These are phyloP conservation scores for Adenanthera pavonina DNA, from an alignment of 306 rosid species.

Conservation along the genomic window DNA sequence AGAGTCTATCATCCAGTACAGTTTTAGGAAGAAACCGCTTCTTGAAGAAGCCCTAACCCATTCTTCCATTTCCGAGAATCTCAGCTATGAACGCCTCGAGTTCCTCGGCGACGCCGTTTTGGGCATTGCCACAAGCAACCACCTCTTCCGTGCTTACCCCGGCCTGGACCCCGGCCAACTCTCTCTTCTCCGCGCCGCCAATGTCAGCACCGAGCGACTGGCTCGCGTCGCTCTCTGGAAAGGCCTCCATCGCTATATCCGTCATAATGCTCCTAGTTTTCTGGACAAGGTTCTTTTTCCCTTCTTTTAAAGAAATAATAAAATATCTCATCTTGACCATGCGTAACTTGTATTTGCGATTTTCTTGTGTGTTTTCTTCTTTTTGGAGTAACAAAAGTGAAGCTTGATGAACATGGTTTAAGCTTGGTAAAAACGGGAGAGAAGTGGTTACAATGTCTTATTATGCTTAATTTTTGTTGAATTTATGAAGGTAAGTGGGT, in stretches of 20 bases:
- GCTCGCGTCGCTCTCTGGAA: slow-evolving; percentile 75
- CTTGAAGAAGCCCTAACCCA: slow-evolving; percentile 81
- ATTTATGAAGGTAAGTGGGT: slow-evolving; percentile 55
- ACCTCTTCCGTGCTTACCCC: slow-evolving; percentile 55
- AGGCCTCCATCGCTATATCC: slow-evolving; percentile 50
- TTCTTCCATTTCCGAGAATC: slow-evolving; percentile 45
- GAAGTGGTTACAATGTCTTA: not conserved
- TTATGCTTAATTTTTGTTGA: not conserved
- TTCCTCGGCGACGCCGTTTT: slow-evolving; percentile 74
- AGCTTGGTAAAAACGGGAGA: not conserved
- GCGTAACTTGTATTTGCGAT: not conserved
- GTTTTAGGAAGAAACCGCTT: slow-evolving; percentile 56
- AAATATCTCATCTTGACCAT: too few species aligned
- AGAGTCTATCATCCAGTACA: slow-evolving; percentile 50
- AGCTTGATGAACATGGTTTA: not conserved
- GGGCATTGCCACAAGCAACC: slow-evolving; percentile 53
- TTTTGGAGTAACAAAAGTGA: not conserved
- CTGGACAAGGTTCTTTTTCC: slow-evolving; percentile 37
- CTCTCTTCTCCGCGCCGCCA: slow-evolving; percentile 71
- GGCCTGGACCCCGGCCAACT: slow-evolving; percentile 58
- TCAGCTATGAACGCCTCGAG: slow-evolving; percentile 74
- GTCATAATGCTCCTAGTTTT: slow-evolving; percentile 51
- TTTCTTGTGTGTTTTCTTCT: not conserved
- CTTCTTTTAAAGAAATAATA: not conserved
- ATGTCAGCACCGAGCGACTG: slow-evolving; percentile 79